A percentile compares a stretch with the other conserved stretches of the same genome.
Evolutionary conservation across 2,329 filamentous ascomycete species (phyloP).

Genomic region (Macrophomina tecta): DNA sequence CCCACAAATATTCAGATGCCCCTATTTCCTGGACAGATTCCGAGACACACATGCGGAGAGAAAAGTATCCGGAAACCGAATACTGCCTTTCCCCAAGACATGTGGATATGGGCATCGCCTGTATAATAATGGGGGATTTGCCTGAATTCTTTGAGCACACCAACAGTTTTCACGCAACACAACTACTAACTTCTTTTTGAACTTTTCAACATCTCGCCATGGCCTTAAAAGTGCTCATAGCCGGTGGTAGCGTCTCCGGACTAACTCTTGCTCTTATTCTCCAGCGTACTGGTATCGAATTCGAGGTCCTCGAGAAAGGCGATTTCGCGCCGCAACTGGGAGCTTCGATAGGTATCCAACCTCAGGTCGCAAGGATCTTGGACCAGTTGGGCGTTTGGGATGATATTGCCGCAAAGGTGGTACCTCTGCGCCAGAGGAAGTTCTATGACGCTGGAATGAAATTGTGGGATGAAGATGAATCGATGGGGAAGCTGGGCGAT

Average conservation of each 20-base stretch:
- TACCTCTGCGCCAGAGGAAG: neutral
- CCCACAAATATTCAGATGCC: neutral
- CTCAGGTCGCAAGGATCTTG: constrained; percentile 32
- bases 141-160: too few relatives aligned
- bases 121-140: too few relatives aligned
- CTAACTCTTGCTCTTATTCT: neutral
- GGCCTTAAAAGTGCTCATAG: constrained; percentile 1
- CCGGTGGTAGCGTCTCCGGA: constrained; percentile 9
- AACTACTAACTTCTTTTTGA: neutral
- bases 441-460: neutral
- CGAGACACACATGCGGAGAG: neutral
- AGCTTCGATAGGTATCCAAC: constrained; percentile 30
- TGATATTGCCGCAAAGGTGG: neutral
- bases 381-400: constrained; percentile 34
- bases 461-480: neutral
- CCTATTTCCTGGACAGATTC: neutral
- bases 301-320: constrained; percentile 10
- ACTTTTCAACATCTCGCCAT: neutral
- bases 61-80: neutral
- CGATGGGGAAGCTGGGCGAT: neutral
- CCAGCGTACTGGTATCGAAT: constrained; percentile 5
- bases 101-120: too few relatives aligned
- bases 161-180: too few relatives aligned
- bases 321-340: constrained; percentile 8
- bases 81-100: neutral